These are phyloP conservation scores for Trichoderma sp. DNA, from an alignment of 2,329 filamentous ascomycete species.

Conservation along the genomic window DNA sequence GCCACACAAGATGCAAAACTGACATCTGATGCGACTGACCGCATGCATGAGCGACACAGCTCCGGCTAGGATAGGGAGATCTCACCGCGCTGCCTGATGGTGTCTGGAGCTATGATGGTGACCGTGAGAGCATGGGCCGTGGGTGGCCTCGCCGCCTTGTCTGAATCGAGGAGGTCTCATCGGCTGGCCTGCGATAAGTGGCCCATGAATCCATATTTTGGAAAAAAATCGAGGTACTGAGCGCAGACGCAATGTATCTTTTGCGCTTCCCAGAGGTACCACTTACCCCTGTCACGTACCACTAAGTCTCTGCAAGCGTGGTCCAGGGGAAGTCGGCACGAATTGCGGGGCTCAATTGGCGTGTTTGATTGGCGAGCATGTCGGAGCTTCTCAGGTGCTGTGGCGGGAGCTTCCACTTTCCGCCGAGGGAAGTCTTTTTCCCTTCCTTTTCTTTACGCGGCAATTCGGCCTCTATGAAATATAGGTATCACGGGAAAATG, in stretches of 20 bases:
- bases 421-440: neutral
- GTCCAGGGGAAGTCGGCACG: constrained; percentile 29
- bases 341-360: constrained; percentile 30
- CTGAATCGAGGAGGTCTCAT: constrained; percentile 26
- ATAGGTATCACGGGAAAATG: neutral
- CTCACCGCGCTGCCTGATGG: neutral
- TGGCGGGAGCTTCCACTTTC: constrained; percentile 26
- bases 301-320: constrained; percentile 23
- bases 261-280: neutral
- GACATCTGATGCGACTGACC: constrained; percentile 5
- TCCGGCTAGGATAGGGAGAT: neutral
- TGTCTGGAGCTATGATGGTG: neutral
- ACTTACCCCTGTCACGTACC: constrained; percentile 24
- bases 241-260: neutral
- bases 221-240: neutral
- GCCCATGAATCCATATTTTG: neutral
- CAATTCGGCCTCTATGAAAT: neutral
- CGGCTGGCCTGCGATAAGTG: constrained; percentile 13
- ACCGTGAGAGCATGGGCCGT: neutral
- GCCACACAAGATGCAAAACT: constrained; percentile 5
- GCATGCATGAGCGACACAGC: constrained; percentile 15
- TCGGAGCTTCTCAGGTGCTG: constrained; percentile 21
- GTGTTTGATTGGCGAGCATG: constrained; percentile 24
- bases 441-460: neutral
- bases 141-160: constrained; percentile 11